phyloP scores from a whole-genome alignment of 2,329 filamentous ascomycete species.

The Aurifilum marmelostoma region DNA sequence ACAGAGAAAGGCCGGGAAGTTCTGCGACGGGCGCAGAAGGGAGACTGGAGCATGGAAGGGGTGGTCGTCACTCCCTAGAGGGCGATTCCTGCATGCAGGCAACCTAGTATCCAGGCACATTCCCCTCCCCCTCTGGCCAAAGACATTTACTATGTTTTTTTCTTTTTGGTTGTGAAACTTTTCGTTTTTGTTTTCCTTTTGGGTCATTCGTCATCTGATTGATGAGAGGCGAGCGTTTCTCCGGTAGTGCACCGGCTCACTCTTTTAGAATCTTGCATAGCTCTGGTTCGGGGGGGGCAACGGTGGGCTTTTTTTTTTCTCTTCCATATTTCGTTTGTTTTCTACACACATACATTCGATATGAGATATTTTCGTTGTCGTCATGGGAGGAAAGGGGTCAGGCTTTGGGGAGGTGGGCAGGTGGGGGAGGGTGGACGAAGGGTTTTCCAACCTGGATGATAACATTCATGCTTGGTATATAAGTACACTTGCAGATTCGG shows the following conservation, averaged over 20 bases:
- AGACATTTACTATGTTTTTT: background rate
- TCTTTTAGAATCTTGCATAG: slow-evolving; percentile 23
- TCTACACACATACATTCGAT: background rate
- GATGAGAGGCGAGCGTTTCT: slow-evolving; percentile 1
- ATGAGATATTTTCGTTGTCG: background rate
- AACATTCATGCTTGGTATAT: background rate
- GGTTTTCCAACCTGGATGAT: too few relatives aligned
- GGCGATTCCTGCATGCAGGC: background rate
- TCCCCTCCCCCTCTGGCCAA: background rate
- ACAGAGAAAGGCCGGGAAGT: slow-evolving; percentile 57
- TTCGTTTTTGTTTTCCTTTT: background rate
- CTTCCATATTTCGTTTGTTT: background rate
- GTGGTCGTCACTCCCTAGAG: slow-evolving; percentile 38
- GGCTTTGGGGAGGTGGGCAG: too few relatives aligned
- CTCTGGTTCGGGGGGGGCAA: slow-evolving; percentile 20
- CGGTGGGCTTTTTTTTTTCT: background rate
- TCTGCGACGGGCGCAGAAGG: slow-evolving; percentile 56
- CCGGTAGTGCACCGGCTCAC: slow-evolving; percentile 15
- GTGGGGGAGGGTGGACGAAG: too few relatives aligned
- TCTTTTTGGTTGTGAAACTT: background rate
- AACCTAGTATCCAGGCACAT: background rate
- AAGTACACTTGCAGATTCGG: background rate
- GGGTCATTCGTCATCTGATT: slow-evolving; percentile 14
- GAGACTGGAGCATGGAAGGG: slow-evolving; percentile 54
- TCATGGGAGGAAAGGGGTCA: background rate